Evolutionary conservation across 139 green algal genomes (phyloP).

Genomic region (Chloropicon primus): DNA sequence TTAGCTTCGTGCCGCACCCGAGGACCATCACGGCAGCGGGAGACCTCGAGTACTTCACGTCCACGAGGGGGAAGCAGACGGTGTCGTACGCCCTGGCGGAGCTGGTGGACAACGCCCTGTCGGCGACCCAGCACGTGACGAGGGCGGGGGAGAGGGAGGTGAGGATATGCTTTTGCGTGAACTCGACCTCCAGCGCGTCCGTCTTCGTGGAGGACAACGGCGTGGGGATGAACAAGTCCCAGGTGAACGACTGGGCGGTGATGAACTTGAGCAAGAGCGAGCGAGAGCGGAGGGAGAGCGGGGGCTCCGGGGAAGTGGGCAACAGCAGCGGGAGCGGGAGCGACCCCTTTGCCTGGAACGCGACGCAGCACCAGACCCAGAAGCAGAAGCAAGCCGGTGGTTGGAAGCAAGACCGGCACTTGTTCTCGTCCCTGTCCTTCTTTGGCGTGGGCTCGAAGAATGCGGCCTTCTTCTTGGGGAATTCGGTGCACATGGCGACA

Average conservation of each 20-base stretch:
- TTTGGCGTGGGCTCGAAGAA: conserved; percentile 72
- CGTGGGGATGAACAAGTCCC: conserved; percentile 42
- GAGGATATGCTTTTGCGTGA: neutral
- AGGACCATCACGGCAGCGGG: conserved; percentile 68
- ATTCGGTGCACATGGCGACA: conserved; percentile 46
- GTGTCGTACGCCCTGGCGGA: conserved; percentile 66
- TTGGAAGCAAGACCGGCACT: conserved; percentile 26
- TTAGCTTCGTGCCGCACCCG: conserved; percentile 61
- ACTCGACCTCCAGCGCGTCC: neutral
- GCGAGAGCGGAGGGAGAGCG: conserved; percentile 22
- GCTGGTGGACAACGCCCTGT: conserved; percentile 65
- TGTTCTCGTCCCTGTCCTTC: conserved; percentile 57
- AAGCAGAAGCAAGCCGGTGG: neutral
- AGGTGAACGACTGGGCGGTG: conserved; percentile 64
- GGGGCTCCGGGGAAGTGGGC: neutral
- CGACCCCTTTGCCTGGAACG: neutral
- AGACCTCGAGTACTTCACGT: conserved; percentile 73
- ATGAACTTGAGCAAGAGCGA: conserved; percentile 76
- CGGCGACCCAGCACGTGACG: conserved; percentile 25
- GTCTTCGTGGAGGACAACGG: conserved; percentile 58
- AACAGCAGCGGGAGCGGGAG: neutral
- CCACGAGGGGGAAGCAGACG: conserved; percentile 46
- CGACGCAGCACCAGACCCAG: neutral
- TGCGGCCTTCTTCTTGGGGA: conserved; percentile 61
- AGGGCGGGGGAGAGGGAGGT: neutral